phyloP scores from a whole-genome alignment of 176 grass and related monocot genomes.

The Oryza australiensis region DNA sequence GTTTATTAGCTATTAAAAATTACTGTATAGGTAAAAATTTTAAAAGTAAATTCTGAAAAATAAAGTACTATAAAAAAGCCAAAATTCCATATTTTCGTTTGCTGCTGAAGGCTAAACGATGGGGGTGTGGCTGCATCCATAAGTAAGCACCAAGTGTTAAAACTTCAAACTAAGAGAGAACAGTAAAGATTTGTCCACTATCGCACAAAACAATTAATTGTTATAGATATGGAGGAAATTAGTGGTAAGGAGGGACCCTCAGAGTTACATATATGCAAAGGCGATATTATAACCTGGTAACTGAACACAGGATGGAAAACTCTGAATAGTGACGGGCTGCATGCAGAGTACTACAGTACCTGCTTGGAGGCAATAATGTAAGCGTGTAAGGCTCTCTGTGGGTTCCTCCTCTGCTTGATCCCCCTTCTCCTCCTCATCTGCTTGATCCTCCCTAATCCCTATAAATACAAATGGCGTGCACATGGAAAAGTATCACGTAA shows the following conservation, averaged over 20 bases:
- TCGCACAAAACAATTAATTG: not conserved
- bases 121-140: not conserved
- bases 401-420: conserved; percentile 6
- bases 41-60: too few relatives aligned
- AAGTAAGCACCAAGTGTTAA: conserved; percentile 16
- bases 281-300: conserved; percentile 28
- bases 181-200: conserved; percentile 20
- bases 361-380: conserved; percentile 39
- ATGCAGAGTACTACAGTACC: conserved; percentile 36
- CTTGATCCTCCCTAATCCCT: conserved; percentile 46
- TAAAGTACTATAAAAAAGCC: too few relatives aligned
- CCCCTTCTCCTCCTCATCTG: not conserved
- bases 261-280: conserved; percentile 9
- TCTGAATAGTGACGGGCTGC: conserved; percentile 36
- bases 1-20: too few relatives aligned
- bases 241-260: conserved; percentile 22
- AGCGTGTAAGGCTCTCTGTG: conserved; percentile 16
- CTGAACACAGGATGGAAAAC: conserved; percentile 28
- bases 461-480: conserved; percentile 49
- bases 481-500: conserved; percentile 32
- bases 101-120: too few relatives aligned
- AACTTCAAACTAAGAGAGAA: not conserved
- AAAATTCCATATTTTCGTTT: too few relatives aligned
- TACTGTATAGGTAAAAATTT: too few relatives aligned
- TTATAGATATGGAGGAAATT: not conserved